A percentile compares a stretch with the other conserved stretches of the same genome.
phyloP scores from a whole-genome alignment of 257 asterid genomes.

The Plectranthus barbatus region DNA sequence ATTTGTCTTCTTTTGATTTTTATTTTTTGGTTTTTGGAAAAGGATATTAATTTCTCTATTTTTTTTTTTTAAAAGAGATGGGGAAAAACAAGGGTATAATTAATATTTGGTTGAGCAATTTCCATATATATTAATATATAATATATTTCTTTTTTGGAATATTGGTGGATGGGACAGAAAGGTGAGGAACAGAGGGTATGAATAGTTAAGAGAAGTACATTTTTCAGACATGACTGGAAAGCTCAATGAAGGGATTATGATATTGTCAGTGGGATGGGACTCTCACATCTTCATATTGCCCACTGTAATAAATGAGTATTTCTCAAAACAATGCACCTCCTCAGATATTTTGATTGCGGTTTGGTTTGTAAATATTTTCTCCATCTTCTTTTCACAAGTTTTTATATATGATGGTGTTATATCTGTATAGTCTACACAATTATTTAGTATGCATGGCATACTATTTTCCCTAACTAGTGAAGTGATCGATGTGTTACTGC shows the following conservation, averaged over 20 bases:
- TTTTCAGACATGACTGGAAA: constrained; percentile 48
- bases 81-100: neutral
- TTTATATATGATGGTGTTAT: no score
- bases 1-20: neutral
- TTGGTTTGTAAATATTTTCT: neutral
- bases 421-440: no score
- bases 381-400: no score
- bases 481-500: no score
- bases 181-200: constrained; percentile 55
- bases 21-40: neutral
- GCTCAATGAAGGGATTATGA: constrained; percentile 33
- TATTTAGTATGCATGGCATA: no score
- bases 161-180: constrained; percentile 64
- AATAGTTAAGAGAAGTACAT: constrained; percentile 43
- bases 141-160: constrained; percentile 15
- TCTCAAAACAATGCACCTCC: neutral
- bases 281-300: constrained; percentile 5
- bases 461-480: no score
- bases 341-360: neutral
- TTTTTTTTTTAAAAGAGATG: neutral
- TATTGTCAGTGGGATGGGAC: constrained; percentile 34
- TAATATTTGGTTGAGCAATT: neutral
- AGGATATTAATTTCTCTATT: neutral
- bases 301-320: constrained; percentile 22
- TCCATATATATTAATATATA: no score